Percentiles rank a stretch among this genome's conserved stretches.
These are phyloP conservation scores for Fusarium phyllophilum DNA, from an alignment of 2,329 filamentous ascomycete genomes.

Conservation along the genomic window DNA sequence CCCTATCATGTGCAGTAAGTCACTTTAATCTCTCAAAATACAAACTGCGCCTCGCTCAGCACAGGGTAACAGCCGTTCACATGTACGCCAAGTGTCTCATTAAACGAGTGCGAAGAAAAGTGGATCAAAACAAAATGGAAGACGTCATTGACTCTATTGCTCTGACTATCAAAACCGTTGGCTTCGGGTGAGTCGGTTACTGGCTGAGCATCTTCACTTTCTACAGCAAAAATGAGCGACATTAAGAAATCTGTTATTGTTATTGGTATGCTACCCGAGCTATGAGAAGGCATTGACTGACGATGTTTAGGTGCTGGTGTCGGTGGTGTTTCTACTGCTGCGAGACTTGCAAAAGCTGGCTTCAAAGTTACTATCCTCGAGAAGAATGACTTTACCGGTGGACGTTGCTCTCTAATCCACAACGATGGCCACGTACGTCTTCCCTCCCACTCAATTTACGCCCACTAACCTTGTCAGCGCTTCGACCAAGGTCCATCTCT, in stretches of 20 bases:
- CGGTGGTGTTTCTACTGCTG: conserved; percentile 77
- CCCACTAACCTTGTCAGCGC: conserved; percentile 53
- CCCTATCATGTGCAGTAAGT: not conserved
- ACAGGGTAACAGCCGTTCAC: conserved; percentile 3
- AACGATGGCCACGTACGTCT: conserved; percentile 58
- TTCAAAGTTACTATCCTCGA: conserved; percentile 80
- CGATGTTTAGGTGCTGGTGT: conserved; percentile 68
- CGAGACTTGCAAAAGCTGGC: conserved; percentile 75
- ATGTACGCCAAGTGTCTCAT: conserved; percentile 9
- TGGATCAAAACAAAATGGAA: conserved; percentile 21
- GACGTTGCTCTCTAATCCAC: conserved; percentile 74
- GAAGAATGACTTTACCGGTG: conserved; percentile 78
- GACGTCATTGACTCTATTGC: conserved; percentile 36
- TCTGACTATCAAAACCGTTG: conserved; percentile 17
- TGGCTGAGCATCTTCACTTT: not conserved
- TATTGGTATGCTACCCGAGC: conserved; percentile 39
- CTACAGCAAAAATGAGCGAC: conserved; percentile 16
- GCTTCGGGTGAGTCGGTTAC: not conserved
- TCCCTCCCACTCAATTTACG: fast-evolving
- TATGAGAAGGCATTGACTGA: not conserved
- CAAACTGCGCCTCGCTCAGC: conserved; percentile 1
- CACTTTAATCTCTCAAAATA: not conserved
- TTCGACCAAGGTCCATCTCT: conserved; percentile 83
- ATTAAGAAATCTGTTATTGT: conserved; percentile 43
- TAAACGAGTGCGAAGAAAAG: conserved; percentile 1